Percentiles rank a stretch among this genome's conserved stretches.
Evolutionary conservation across 192 early-diverging fungal species (phyloP).

Genomic region (Allomyces macrogynus): DNA sequence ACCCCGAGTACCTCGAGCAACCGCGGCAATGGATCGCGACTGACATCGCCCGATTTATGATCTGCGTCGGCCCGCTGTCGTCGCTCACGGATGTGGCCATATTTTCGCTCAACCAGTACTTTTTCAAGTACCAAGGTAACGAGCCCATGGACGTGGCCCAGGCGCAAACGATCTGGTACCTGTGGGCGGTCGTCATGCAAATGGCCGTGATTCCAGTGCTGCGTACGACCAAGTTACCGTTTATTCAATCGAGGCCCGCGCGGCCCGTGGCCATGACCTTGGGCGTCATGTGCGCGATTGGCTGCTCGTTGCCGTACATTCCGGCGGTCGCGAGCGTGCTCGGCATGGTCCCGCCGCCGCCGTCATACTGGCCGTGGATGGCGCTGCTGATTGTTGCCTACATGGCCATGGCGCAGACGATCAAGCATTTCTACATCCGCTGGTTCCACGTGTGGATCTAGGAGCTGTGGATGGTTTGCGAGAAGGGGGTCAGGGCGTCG

Average conservation of each 20-base stretch:
- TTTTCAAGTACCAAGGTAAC: slow-evolving; percentile 12
- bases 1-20: slow-evolving; percentile 17
- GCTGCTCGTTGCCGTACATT: slow-evolving; percentile 10
- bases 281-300: slow-evolving; percentile 7
- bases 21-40: slow-evolving; percentile 21
- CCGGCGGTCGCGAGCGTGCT: slow-evolving; percentile 9
- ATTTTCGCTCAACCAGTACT: slow-evolving; percentile 18
- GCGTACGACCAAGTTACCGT: slow-evolving; percentile 22
- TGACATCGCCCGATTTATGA: slow-evolving; percentile 23
- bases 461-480: neutral
- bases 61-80: slow-evolving; percentile 23
- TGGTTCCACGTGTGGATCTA: slow-evolving; percentile 21
- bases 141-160: slow-evolving; percentile 7
- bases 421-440: slow-evolving; percentile 17
- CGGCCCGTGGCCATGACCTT: slow-evolving; percentile 9
- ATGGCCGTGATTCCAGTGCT: slow-evolving; percentile 24
- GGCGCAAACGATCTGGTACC: slow-evolving; percentile 20
- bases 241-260: slow-evolving; percentile 17
- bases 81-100: slow-evolving; percentile 23
- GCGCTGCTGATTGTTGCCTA: slow-evolving; percentile 11
- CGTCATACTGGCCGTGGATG: slow-evolving; percentile 12
- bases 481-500: neutral
- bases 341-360: slow-evolving; percentile 11
- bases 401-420: slow-evolving; percentile 11
- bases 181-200: slow-evolving; percentile 20